These are phyloP conservation scores for Nevesoporus exiguus DNA, from an alignment of 768 basidiomycete genomes.

Conservation along the genomic window DNA sequence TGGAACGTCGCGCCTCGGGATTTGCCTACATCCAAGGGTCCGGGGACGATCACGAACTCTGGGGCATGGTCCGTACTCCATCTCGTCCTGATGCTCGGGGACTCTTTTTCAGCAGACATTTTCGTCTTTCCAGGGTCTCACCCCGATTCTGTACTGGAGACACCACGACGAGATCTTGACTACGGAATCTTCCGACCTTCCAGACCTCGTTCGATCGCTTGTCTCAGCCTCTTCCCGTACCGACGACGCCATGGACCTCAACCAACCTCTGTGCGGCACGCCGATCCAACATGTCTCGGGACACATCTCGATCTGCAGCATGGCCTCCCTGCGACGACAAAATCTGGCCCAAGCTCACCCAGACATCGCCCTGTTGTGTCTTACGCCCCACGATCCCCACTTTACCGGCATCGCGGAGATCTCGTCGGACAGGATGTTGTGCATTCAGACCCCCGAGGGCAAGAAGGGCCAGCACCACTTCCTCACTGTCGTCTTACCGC, in stretches of 20 bases:
- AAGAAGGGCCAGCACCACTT: slow-evolving; percentile 55
- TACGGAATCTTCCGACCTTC: slow-evolving; percentile 47
- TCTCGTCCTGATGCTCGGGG: neutral
- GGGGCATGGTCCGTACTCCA: slow-evolving; percentile 60
- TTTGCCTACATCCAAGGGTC: slow-evolving; percentile 91
- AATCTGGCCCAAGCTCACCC: neutral
- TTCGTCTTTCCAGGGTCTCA: slow-evolving; percentile 56
- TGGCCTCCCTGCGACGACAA: slow-evolving; percentile 26
- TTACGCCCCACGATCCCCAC: slow-evolving; percentile 6
- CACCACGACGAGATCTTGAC: slow-evolving; percentile 48
- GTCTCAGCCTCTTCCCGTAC: neutral
- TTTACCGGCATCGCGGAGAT: neutral
- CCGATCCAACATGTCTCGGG: slow-evolving; percentile 34
- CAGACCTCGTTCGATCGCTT: slow-evolving; percentile 25
- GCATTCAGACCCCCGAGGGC: slow-evolving; percentile 35
- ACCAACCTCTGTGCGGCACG: neutral
- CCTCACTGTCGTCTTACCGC: slow-evolving; percentile 47
- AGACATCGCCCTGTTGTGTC: slow-evolving; percentile 16
- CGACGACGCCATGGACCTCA: neutral
- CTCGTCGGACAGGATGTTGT: slow-evolving; percentile 9
- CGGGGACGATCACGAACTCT: slow-evolving; percentile 92
- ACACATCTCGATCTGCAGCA: slow-evolving; percentile 39
- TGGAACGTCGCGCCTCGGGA: slow-evolving; percentile 60
- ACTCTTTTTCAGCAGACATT: neutral
- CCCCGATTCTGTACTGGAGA: slow-evolving; percentile 68